Evolutionary conservation across 2,329 filamentous ascomycete species (phyloP).

Genomic region (Penicillium sp.): DNA sequence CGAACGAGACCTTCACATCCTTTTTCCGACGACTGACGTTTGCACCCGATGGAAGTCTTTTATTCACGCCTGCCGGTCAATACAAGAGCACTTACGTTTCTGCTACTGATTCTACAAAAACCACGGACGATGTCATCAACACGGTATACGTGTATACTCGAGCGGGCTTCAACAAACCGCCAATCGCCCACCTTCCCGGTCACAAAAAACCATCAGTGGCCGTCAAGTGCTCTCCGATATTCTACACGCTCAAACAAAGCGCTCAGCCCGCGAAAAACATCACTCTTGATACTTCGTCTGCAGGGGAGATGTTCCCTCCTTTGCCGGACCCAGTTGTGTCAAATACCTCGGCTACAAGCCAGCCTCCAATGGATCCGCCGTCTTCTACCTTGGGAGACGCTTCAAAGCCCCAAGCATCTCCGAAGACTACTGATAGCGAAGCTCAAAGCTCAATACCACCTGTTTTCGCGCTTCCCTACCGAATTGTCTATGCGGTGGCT

Average conservation of each 20-base stretch:
- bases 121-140: conserved; percentile 83
- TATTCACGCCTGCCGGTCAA: conserved; percentile 92
- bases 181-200: conserved; percentile 88
- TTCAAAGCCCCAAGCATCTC: conserved; percentile 54
- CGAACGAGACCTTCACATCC: conserved; percentile 93
- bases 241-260: conserved; percentile 74
- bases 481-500: conserved; percentile 93
- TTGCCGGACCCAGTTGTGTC: conserved; percentile 76
- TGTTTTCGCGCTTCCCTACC: conserved; percentile 82
- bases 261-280: conserved; percentile 76
- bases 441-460: conserved; percentile 54
- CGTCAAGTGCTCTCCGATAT: conserved; percentile 86
- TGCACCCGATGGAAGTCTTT: conserved; percentile 87
- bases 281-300: conserved; percentile 87
- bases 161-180: conserved; percentile 93
- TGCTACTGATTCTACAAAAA: conserved; percentile 66
- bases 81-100: conserved; percentile 77
- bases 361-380: conserved; percentile 75
- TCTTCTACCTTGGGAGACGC: conserved; percentile 47
- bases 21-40: conserved; percentile 95
- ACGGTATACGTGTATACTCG: conserved; percentile 98
- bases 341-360: conserved; percentile 40
- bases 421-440: conserved; percentile 52
- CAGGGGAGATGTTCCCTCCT: conserved; percentile 77
- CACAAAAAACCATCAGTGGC: conserved; percentile 98